Evolutionary conservation across 768 basidiomycete genomes (phyloP), one percentile per base, ranked within the genome.

Genomic region (Floccularia luteovirens): DNA sequence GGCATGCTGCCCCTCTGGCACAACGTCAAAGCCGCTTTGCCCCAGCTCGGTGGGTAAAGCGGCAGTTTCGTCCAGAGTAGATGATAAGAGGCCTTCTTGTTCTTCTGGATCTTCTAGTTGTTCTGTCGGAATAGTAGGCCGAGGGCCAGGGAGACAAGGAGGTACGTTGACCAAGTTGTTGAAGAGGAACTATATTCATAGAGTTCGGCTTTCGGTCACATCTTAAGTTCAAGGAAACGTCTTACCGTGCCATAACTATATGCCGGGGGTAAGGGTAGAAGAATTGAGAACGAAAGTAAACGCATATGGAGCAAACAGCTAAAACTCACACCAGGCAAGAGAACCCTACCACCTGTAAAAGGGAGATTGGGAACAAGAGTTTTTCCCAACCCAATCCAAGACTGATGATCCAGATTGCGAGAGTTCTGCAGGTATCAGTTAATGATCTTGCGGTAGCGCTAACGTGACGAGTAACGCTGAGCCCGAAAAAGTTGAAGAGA

Each of bases 391-490:
- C 91, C 19, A 96, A 63, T 1, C 73, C 79, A 38, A 96, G 70
- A 54, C 88, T 90, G 52, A 99, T 67, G 47, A 93, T 63, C 96
- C 96, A 99, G 56, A 99, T 98, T n/a, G 77, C 76, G 39, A 98
- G 70, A 1, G 96, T 98, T 51, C 96, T 75, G 64, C 91, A 96
- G 4, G 92, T 93, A 60, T 99, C 96, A 25, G 91, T 88, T 42
- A 96, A 70, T 40, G 82, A 86, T 45, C 94, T 77, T 13, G 90
- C 89, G 1, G 92, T 96, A 24, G 94, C 93, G 57, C 85, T 90
- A 43, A 97, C 88, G 55, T 89, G 82, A 46, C 81, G 74, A n/a
- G 92, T 94, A 43, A 96, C 89, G 56, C 87, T 90, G 37, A 94
- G 60, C 8, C 91, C 91, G 51, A 90, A 94, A 63, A 78, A 88